Evolutionary conservation across 768 basidiomycete genomes (phyloP).

Genomic region (Kondoa malvinella): DNA sequence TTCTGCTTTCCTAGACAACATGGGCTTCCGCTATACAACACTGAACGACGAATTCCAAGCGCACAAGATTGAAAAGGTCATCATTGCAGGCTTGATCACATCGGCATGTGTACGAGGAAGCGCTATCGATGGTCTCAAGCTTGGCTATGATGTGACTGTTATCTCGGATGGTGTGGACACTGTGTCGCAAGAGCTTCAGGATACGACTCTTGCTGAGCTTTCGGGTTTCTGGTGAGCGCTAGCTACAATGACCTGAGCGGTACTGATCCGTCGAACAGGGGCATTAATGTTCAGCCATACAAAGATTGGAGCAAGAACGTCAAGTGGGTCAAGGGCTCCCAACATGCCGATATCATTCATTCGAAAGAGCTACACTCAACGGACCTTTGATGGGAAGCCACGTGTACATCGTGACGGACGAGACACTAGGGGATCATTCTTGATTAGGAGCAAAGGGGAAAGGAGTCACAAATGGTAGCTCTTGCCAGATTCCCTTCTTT

Average conservation of each 20-base stretch:
- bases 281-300: background rate
- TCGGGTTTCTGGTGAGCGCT: background rate
- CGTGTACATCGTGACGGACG: too few relatives aligned
- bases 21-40: background rate
- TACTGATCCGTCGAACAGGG: background rate
- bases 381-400: background rate
- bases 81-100: background rate
- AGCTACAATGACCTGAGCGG: background rate
- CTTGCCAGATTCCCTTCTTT: too few relatives aligned
- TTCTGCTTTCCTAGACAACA: background rate
- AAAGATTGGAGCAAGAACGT: background rate
- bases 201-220: background rate
- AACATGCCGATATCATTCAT: background rate
- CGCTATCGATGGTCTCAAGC: background rate
- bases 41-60: background rate
- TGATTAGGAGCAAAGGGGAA: too few relatives aligned
- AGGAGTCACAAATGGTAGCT: too few relatives aligned
- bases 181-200: background rate
- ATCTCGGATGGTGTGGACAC: background rate
- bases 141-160: background rate
- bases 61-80: background rate
- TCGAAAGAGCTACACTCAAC: background rate
- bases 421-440: too few relatives aligned
- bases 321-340: background rate
- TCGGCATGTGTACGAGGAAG: background rate